Evolutionary conservation across 129 eudicot genomes (phyloP), one percentile per base, ranked within the genome.

Genomic region (Scalesia atractyloides): DNA sequence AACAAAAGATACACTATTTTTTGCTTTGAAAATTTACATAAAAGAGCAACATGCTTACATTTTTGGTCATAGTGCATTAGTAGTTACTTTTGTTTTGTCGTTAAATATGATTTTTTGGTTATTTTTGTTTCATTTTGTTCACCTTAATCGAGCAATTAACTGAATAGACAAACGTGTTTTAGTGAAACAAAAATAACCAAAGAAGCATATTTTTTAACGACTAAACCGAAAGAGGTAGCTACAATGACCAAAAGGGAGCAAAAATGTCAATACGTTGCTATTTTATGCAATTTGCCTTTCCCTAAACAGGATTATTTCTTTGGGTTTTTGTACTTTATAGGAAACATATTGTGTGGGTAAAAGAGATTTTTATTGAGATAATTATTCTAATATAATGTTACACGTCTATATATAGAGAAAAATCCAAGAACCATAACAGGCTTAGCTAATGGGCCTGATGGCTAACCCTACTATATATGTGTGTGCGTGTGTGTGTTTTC

Each of bases 211-310:
- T 18, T 54, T 22, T 8, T 54, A 54, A 19, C 5, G 33, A 54
- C 14, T 7, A 54, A 9, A 19, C n/a, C 4, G 10, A 13, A 19
- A 54, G 19, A 54, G 14, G 9, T 10, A 54, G n/a, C 44, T 39
- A 54, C 33, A 59, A 59, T 30, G 65, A 59, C 65, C 65, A 59
- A 30, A 26, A 14, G 26, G 18, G 6, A 59, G 65, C 43, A 24
- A 30, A 13, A 59, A 6, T 30, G 65, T 59, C 4, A 26, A 13
- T 5, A 11, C 7, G 41, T 13, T 59, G 43, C 43, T 26, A 26
- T 26, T 30, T 59, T 1, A 59, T 59, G 43, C 65, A 59, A 5
- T 30, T 26, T 59, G 17, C 65, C 58, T 9, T 5, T 59, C 43
- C 65, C 41, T 78, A 17, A 36, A 37, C 10, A 52, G 13, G 3